Base-by-base conservation (phyloP, 345 rosid genomes). In the Abelmoschus esculentus region DNA sequence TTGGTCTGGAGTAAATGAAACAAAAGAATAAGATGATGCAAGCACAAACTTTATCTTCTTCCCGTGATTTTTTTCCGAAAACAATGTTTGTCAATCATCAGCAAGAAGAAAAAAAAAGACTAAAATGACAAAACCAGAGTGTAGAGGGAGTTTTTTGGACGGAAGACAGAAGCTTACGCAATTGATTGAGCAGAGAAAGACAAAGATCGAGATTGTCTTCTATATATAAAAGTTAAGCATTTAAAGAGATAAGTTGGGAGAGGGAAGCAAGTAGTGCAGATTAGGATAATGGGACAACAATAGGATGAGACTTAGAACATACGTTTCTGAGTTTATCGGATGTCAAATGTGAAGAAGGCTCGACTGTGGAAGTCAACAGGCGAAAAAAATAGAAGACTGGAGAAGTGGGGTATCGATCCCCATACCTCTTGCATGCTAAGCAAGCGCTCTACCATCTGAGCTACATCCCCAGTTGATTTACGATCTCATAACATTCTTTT, bases 401-500 rank as follows among this genome's bases (percentile, higher is more conserved):
- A 86, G 89, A 91, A 83, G 93, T 84, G 86, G 87, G 90, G 89
- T 83, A 91, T 89, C 90, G 90, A 86, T 85, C 87, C 92, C 89
- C 78, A 84, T 85, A 73, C 90, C 96, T 88, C 93, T 88, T 85
- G 88, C 90, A 85, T 91, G 91, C 90, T 85, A 89, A 89, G 89
- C 90, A 85, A 87, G 89, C 88, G 84, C 90, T 87, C 90, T 84
- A 86, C 88, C 92, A 89, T 85, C 89, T 89, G 91, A 89, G 91
- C 89, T 85, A 86, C 88, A 84, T 79, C 87, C 92, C 88, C 87
- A 12, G 32, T 29, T 29, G 32, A 22, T 22, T 22, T 22, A 22
- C 26, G 1, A 22, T 22, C 1, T 22, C 26, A 22, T 22, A 22
- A 22, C 26, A 22, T 22, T 22, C 0, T 22, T 22, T 1, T 22